A percentile compares a stretch with the other conserved stretches of the same genome.
Conservation (phyloP, 257 asterid genomes). For the Echites panduratus region DNA sequence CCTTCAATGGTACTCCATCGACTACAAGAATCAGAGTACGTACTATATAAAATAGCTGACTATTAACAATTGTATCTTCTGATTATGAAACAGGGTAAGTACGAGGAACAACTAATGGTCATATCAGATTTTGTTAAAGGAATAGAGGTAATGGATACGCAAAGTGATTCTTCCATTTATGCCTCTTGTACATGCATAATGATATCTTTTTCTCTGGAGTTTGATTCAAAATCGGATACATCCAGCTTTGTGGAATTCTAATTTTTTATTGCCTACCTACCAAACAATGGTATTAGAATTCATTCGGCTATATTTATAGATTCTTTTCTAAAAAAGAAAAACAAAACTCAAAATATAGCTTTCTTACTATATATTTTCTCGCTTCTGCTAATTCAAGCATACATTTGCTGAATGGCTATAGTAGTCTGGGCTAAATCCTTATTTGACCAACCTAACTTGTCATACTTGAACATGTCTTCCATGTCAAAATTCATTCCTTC, state of each 20-base stretch:
- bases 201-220: too few species aligned
- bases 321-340: not conserved
- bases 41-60: not conserved
- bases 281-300: not conserved
- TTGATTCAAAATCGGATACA: not conserved
- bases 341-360: not conserved
- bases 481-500: not conserved
- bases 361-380: not conserved
- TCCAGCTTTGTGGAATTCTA: not conserved
- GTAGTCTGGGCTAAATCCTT: not conserved
- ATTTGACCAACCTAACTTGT: not conserved
- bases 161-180: conserved; percentile 15
- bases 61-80: conserved; percentile 11
- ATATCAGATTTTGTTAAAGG: conserved; percentile 56
- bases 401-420: not conserved
- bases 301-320: not conserved
- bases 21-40: not conserved
- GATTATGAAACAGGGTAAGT: conserved; percentile 46
- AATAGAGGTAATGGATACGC: conserved; percentile 49
- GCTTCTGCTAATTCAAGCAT: not conserved
- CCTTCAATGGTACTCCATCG: conserved; percentile 33
- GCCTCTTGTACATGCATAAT: not conserved
- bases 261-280: not conserved
- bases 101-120: conserved; percentile 55
- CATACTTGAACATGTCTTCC: not conserved